Evolutionary conservation across 2,329 filamentous ascomycete species (phyloP), one percentile per base, ranked within the genome.

Genomic region (Allantophomopsis cytisporea): DNA sequence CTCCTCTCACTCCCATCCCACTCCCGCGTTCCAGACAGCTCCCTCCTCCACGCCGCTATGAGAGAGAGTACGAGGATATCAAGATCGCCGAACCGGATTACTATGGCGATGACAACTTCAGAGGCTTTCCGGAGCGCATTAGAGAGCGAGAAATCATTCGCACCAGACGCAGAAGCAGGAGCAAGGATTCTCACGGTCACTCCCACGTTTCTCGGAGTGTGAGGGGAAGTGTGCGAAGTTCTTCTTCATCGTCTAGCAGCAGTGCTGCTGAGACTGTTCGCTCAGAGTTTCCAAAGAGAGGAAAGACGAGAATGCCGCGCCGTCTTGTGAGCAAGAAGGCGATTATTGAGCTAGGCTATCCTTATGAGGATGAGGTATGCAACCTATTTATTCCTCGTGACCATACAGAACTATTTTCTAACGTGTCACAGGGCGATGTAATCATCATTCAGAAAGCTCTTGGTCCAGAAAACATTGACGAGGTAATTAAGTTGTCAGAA

Each of bases 401-500:
- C 8, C 7, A 6, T 13, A 38, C 36, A 31, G 32, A 8, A 28
- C n/a, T 10, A 5, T 12, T 3, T 6, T 6, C 61, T 65, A 43
- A 71, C 46, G 39, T 40, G 28, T 30, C 6, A 7, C 47, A 91
- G 83, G 85, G 82, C 31, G 80, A 82, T 48, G 82, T 81, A 16
- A 76, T 91, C 50, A 73, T 94, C 39, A 77, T 96, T 28, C 76
- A 83, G 49, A 81, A 84, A 54, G 88, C 89, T 8, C 69, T 96
- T 5, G 83, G 85, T 13, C 88, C 93, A 50, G 77, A 89, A 14
- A 86, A 94, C 50, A 95, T 95, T 46, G 87, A 95, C 50, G 83
- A 93, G 52, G 69, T 95, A 35, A 82, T 95, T 50, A 80, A 76
- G 51, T 66, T 87, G 37, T 93, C 85, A 58, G 83, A 87, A 52